phyloP scores from a whole-genome alignment of 2,329 filamentous ascomycete genomes.

The Arthroderma sp. region DNA sequence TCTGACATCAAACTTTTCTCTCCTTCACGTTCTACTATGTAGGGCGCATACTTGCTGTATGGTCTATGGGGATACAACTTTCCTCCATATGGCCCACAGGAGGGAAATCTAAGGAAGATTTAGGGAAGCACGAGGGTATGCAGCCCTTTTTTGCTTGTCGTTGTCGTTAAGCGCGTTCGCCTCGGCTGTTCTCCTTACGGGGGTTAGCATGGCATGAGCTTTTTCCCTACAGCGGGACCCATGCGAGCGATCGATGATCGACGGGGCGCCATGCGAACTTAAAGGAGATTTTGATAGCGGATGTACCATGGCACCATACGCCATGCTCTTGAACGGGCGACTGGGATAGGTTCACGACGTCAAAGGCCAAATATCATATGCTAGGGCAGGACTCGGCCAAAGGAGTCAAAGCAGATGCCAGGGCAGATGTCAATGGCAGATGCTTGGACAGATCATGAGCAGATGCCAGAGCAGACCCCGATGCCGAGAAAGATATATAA shows the following conservation, averaged over 20 bases:
- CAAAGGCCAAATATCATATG: too few species aligned
- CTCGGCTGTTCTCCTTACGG: neutral
- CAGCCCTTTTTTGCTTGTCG: too few species aligned
- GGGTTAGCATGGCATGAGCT: neutral
- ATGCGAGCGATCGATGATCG: constrained; percentile 1
- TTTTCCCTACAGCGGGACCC: neutral
- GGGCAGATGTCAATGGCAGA: neutral
- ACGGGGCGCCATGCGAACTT: neutral
- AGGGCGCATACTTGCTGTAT: neutral
- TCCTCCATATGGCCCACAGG: neutral
- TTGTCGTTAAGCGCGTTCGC: neutral
- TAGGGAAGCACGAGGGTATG: too few species aligned
- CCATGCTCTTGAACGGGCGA: neutral
- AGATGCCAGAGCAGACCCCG: neutral
- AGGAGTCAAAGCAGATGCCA: neutral
- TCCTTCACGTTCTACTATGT: neutral
- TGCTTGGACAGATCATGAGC: neutral
- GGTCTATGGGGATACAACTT: neutral
- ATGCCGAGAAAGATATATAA: neutral
- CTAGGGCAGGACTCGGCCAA: neutral
- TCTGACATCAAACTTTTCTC: neutral
- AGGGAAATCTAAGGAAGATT: too few species aligned
- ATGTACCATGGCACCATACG: neutral
- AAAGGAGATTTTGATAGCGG: neutral
- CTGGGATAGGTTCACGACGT: neutral